Conservation (phyloP, 176 grass and related monocot genomes). For the Echinochloa phyllopogon region DNA sequence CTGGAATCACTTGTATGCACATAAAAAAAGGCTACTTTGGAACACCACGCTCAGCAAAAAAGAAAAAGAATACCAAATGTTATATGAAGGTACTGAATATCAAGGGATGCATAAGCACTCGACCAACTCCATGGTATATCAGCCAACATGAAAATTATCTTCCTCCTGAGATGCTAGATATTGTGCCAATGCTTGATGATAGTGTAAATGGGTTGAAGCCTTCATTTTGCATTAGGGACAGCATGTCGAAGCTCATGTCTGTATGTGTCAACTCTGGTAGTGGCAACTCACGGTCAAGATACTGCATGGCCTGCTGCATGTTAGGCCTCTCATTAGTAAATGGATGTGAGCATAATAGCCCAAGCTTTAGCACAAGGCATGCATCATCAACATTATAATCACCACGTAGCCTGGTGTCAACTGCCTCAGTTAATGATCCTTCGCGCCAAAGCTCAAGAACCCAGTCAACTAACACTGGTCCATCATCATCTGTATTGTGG, state of each 20-base stretch:
- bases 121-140: not conserved
- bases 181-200: not conserved
- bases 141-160: not conserved
- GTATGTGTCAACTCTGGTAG: slow-evolving; percentile 6
- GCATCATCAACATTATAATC: not conserved
- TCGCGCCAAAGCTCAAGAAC: not conserved
- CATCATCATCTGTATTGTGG: not conserved
- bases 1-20: no score
- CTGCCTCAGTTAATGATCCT: not conserved
- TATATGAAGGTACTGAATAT: not conserved
- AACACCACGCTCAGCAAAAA: no score
- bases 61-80: not conserved
- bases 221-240: slow-evolving; percentile 32
- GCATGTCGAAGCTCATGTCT: slow-evolving; percentile 21
- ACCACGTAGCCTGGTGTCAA: not conserved
- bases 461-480: not conserved
- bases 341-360: slow-evolving; percentile 2
- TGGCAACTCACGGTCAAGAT: not conserved
- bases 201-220: not conserved
- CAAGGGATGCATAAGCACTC: not conserved
- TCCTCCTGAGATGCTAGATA: not conserved
- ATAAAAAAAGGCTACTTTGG: no score
- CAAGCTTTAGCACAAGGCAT: not conserved
- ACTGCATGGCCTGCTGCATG: slow-evolving; percentile 1
- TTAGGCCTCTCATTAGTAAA: slow-evolving; percentile 2